Conservation (phyloP, 768 basidiomycete genomes). For the Rhizopogon vulgaris region DNA sequence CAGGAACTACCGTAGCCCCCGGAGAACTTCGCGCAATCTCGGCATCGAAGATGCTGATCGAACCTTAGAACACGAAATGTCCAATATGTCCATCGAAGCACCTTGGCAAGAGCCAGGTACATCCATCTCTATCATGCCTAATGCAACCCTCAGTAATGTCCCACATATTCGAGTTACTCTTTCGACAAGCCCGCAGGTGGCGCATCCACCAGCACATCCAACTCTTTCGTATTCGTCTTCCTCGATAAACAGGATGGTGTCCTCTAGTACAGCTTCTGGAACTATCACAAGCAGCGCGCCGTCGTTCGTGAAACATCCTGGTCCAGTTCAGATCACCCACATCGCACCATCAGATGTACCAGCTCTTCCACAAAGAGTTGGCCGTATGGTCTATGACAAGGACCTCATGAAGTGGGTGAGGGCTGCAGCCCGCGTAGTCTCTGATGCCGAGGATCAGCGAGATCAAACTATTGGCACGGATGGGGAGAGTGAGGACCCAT, state of each 20-base stretch:
- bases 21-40: slow-evolving; percentile 31
- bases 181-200: slow-evolving; percentile 21
- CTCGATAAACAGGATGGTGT: slow-evolving; percentile 76
- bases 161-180: slow-evolving; percentile 24
- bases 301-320: slow-evolving; percentile 81
- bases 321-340: slow-evolving; percentile 70
- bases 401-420: slow-evolving; percentile 84
- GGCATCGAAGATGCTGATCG: slow-evolving; percentile 38
- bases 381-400: slow-evolving; percentile 84
- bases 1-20: slow-evolving; percentile 38
- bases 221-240: slow-evolving; percentile 41
- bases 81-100: slow-evolving; percentile 39
- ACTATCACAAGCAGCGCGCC: slow-evolving; percentile 63
- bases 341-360: slow-evolving; percentile 81
- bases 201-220: slow-evolving; percentile 26
- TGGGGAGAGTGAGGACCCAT: slow-evolving; percentile 79
- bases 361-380: slow-evolving; percentile 67
- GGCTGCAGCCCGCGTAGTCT: slow-evolving; percentile 35
- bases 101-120: slow-evolving; percentile 22
- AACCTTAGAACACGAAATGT: slow-evolving; percentile 34
- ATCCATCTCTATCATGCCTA: slow-evolving; percentile 9
- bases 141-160: slow-evolving; percentile 9
- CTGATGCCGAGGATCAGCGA: slow-evolving; percentile 23
- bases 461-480: slow-evolving; percentile 24
- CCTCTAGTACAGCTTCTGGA: slow-evolving; percentile 76